These are phyloP conservation scores for Trichocomaceae sp. DNA, from an alignment of 2,329 filamentous ascomycete species.

Conservation along the genomic window DNA sequence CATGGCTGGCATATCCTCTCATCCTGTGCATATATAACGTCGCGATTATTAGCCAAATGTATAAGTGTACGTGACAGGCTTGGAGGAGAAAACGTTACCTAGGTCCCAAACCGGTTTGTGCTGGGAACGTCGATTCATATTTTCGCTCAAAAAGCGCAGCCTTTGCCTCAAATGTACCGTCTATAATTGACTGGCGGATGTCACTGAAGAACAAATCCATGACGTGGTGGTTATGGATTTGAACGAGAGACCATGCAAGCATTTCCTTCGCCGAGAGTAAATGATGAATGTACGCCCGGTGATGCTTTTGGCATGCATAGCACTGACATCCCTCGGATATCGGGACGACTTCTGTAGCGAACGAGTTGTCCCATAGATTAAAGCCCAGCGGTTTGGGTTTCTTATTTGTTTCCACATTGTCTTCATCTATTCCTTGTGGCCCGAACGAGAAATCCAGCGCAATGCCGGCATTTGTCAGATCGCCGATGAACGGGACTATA, in stretches of 20 bases:
- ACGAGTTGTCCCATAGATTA: conserved; percentile 64
- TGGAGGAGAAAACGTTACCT: conserved; percentile 40
- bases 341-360: conserved; percentile 58
- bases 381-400: conserved; percentile 54
- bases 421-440: conserved; percentile 19
- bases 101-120: conserved; percentile 69
- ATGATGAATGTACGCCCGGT: conserved; percentile 81
- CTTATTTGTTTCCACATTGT: conserved; percentile 9
- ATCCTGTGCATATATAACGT: conserved; percentile 40
- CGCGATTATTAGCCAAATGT: neutral
- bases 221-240: conserved; percentile 80
- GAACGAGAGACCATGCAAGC: conserved; percentile 88
- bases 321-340: conserved; percentile 63
- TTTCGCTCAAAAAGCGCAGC: conserved; percentile 53
- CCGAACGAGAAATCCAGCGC: conserved; percentile 76
- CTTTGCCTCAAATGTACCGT: conserved; percentile 50
- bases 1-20: conserved; percentile 76
- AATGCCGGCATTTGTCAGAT: conserved; percentile 74
- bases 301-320: conserved; percentile 77
- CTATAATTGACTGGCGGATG: conserved; percentile 59
- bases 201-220: conserved; percentile 66
- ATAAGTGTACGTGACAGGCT: neutral
- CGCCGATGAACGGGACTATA: conserved; percentile 66
- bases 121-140: conserved; percentile 68
- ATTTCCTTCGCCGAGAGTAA: conserved; percentile 88